Evolutionary conservation across 2,329 filamentous ascomycete genomes (phyloP).

Genomic region (Colletotrichum godetiae): DNA sequence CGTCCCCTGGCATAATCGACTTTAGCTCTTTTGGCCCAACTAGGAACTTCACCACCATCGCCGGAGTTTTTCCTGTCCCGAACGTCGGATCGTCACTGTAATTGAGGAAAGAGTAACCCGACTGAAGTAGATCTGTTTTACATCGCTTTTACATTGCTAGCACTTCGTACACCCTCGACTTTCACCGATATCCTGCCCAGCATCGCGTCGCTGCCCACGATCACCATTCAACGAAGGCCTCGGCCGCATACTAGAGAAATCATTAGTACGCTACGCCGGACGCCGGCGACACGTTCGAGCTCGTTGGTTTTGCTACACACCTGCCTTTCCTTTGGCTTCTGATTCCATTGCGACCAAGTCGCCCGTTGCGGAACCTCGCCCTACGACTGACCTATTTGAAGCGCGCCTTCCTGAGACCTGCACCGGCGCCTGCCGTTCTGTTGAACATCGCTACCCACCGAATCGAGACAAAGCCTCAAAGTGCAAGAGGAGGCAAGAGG

Average conservation of each 20-base stretch:
- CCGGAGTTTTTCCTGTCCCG: slow-evolving; percentile 7
- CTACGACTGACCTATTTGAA: not conserved
- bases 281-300: not conserved
- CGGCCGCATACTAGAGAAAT: not conserved
- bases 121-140: not conserved
- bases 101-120: not conserved
- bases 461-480: not conserved
- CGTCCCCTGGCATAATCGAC: not conserved
- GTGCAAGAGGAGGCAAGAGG: slow-evolving; percentile 3
- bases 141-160: not conserved
- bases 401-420: slow-evolving; percentile 5
- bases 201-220: not conserved
- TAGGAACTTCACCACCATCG: not conserved
- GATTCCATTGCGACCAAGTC: not conserved
- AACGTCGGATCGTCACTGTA: not conserved
- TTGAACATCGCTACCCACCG: not conserved
- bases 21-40: not conserved
- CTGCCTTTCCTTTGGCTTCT: not conserved
- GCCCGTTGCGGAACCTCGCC: not conserved
- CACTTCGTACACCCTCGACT: not conserved
- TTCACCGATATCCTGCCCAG: not conserved
- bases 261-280: not conserved
- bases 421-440: not conserved
- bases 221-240: not conserved
- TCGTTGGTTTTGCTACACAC: not conserved